These are phyloP conservation scores for Penicillium fimorum DNA, from an alignment of 495 filamentous ascomycete species.

Conservation along the genomic window DNA sequence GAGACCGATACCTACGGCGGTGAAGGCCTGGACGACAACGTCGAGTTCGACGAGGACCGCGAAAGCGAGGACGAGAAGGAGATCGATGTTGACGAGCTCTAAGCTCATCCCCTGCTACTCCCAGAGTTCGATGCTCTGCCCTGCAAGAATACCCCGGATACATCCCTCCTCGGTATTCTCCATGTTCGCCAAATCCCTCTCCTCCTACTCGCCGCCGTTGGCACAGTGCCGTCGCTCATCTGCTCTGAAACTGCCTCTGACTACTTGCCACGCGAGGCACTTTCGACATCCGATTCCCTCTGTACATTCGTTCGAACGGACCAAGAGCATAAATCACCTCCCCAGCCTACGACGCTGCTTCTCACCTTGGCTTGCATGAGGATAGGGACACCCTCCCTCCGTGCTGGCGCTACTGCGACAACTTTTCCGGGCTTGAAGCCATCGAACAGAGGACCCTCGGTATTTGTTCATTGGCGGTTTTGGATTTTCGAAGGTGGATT, in stretches of 20 bases:
- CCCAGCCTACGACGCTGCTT: slow-evolving; percentile 16
- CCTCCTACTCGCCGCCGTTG: slow-evolving; percentile 23
- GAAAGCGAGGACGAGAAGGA: slow-evolving; percentile 58
- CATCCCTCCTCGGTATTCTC: slow-evolving; percentile 26
- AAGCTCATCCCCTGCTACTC: slow-evolving; percentile 30
- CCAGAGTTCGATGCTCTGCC: slow-evolving; percentile 35
- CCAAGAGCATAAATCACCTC: slow-evolving; percentile 9
- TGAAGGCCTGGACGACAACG: slow-evolving; percentile 58
- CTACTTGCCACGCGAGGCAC: slow-evolving; percentile 11
- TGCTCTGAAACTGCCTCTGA: slow-evolving; percentile 16
- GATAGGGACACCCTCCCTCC: slow-evolving; percentile 13
- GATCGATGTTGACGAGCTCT: slow-evolving; percentile 61
- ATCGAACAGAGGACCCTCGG: slow-evolving; percentile 25
- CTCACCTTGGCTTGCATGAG: slow-evolving; percentile 18
- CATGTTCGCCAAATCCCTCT: slow-evolving; percentile 26
- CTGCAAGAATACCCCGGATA: slow-evolving; percentile 39
- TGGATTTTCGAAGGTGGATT: slow-evolving; percentile 11
- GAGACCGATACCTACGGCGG: slow-evolving; percentile 91
- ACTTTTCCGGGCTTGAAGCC: slow-evolving; percentile 27
- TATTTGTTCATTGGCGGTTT: slow-evolving; percentile 21
- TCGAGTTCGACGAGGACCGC: slow-evolving; percentile 61
- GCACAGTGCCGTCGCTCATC: slow-evolving; percentile 19
- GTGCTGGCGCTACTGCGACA: slow-evolving; percentile 25
- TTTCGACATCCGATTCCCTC: slow-evolving; percentile 11
- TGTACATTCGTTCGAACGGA: slow-evolving; percentile 17